Percentiles rank a stretch among this genome's conserved stretches.
Evolutionary conservation across 441 rosid species (phyloP).

Genomic region (Breynia disticha): DNA sequence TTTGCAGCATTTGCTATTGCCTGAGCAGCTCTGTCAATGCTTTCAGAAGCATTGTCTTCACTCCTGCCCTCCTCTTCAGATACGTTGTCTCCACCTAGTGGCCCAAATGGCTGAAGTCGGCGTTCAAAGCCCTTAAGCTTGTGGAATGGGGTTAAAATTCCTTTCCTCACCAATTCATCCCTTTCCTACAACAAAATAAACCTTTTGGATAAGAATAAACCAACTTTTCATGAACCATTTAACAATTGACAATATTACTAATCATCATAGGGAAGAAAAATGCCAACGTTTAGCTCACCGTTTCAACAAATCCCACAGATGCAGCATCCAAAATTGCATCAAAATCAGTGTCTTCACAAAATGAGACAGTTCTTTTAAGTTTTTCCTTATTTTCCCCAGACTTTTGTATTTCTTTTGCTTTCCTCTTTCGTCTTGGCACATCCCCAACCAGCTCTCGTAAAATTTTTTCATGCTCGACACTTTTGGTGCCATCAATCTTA

Average conservation of each 20-base stretch:
- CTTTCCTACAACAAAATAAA: conserved; percentile 67
- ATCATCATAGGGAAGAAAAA: neutral
- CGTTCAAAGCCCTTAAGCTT: conserved; percentile 91
- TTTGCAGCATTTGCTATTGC: conserved; percentile 59
- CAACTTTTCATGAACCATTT: too few species aligned
- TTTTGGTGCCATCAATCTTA: conserved; percentile 24
- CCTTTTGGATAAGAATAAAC: too few species aligned
- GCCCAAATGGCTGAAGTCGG: conserved; percentile 55
- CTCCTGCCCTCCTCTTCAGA: conserved; percentile 35
- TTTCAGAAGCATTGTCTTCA: conserved; percentile 38
- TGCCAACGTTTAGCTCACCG: conserved; percentile 34
- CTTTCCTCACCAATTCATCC: conserved; percentile 91
- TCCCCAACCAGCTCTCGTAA: conserved; percentile 56
- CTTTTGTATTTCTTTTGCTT: conserved; percentile 36
- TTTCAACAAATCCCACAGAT: conserved; percentile 86
- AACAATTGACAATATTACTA: too few species aligned
- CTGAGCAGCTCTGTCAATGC: conserved; percentile 49
- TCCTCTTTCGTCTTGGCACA: conserved; percentile 42
- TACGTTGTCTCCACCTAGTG: conserved; percentile 23
- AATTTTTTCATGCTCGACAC: conserved; percentile 26
- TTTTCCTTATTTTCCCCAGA: conserved; percentile 35
- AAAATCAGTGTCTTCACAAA: conserved; percentile 71
- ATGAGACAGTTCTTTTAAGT: conserved; percentile 47
- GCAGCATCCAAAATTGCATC: conserved; percentile 78
- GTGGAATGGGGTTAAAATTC: conserved; percentile 91